phyloP scores from a whole-genome alignment of 1,139 yeast species.

The Suzukiozyma palmioleophila region DNA sequence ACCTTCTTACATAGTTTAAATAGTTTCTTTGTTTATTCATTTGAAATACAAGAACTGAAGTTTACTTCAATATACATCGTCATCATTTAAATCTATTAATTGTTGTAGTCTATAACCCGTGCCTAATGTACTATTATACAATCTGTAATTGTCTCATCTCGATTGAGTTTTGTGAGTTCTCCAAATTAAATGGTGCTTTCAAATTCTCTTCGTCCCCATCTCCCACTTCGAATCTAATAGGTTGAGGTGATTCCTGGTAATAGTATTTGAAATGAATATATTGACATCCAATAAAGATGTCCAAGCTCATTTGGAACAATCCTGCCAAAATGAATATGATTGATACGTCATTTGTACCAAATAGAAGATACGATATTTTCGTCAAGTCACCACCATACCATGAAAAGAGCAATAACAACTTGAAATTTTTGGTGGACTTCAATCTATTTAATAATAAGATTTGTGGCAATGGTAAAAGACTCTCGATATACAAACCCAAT shows the following conservation, averaged over 20 bases:
- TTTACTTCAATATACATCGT: too few species aligned
- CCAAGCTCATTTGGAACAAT: conserved; percentile 73
- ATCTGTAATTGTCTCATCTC: conserved; percentile 2
- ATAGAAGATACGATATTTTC: conserved; percentile 66
- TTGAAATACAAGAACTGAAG: too few species aligned
- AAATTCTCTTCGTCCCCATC: conserved; percentile 5
- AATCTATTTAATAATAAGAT: conserved; percentile 66
- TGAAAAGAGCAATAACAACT: conserved; percentile 65
- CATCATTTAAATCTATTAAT: too few species aligned
- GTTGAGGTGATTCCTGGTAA: background rate
- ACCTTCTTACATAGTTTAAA: too few species aligned
- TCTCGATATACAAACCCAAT: conserved; percentile 70
- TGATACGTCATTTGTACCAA: conserved; percentile 69
- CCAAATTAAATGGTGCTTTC: background rate
- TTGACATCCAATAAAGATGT: conserved; percentile 71
- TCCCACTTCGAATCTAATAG: conserved; percentile 1
- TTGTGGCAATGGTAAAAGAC: conserved; percentile 85
- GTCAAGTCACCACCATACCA: conserved; percentile 90
- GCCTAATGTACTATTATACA: background rate
- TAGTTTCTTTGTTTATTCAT: too few species aligned
- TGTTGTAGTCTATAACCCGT: too few species aligned
- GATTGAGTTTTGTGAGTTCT: background rate
- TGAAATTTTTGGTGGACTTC: conserved; percentile 73
- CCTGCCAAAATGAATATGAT: conserved; percentile 73
- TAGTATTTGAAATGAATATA: conserved; percentile 50